Conservation (phyloP, 2,329 filamentous ascomycete genomes). For the Colletotrichum scovillei region DNA sequence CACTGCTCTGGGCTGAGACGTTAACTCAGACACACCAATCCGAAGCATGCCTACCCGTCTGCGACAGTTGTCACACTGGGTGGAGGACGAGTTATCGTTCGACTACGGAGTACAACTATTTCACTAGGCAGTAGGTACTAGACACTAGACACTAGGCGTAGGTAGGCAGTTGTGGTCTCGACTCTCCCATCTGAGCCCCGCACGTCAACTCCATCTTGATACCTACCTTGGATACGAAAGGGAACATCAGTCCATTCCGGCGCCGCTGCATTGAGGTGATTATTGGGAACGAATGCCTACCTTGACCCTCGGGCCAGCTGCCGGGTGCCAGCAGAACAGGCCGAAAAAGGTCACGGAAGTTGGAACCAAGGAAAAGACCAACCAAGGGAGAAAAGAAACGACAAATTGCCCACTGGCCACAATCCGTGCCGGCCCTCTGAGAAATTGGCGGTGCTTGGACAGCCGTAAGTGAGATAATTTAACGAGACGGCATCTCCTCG, state of each 20-base stretch:
- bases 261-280: conserved; percentile 11
- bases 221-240: conserved; percentile 8
- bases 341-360: neutral
- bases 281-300: neutral
- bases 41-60: neutral
- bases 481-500: conserved; percentile 23
- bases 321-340: neutral
- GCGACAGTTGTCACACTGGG: conserved; percentile 4
- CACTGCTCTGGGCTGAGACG: conserved; percentile 20
- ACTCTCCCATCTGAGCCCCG: neutral
- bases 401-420: conserved; percentile 2
- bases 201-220: neutral
- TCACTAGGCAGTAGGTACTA: neutral
- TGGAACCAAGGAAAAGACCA: conserved; percentile 19
- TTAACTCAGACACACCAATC: conserved; percentile 5
- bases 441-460: conserved; percentile 28
- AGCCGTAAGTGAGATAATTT: conserved; percentile 14
- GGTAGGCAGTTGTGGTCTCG: neutral
- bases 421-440: neutral
- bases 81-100: conserved; percentile 6
- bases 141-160: neutral
- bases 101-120: neutral
- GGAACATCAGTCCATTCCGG: conserved; percentile 23
- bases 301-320: conserved; percentile 6
- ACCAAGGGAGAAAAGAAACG: conserved; percentile 32